These are phyloP conservation scores for Trichothecium roseum DNA, from an alignment of 2,329 filamentous ascomycete species.

Conservation along the genomic window DNA sequence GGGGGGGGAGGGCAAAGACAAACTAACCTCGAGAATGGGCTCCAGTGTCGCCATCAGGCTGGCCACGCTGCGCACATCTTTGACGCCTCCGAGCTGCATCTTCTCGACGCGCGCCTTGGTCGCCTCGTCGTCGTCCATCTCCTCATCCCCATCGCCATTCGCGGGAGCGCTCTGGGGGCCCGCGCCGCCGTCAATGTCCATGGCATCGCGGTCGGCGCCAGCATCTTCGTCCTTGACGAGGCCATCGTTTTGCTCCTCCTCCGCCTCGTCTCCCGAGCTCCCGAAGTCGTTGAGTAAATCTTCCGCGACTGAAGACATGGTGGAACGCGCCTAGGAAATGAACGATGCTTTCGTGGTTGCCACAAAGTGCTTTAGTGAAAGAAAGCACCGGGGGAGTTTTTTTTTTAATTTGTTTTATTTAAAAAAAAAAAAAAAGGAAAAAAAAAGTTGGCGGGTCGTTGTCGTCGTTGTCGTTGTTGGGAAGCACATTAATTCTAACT, in stretches of 20 bases:
- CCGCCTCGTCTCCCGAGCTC: constrained; percentile 62
- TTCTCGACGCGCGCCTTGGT: constrained; percentile 73
- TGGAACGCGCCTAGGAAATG: constrained; percentile 9
- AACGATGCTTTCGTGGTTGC: no score
- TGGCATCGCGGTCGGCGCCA: constrained; percentile 35
- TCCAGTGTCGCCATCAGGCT: constrained; percentile 72
- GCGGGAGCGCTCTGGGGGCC: constrained; percentile 50
- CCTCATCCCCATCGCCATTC: constrained; percentile 15
- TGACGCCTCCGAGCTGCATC: constrained; percentile 63
- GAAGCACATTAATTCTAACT: no score
- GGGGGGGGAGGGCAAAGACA: constrained; percentile 10
- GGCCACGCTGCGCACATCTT: constrained; percentile 71
- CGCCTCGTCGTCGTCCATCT: constrained; percentile 47
- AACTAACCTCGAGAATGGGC: constrained; percentile 71
- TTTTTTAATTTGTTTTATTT: constrained; percentile 2
- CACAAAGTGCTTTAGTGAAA: no score
- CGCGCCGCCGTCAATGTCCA: constrained; percentile 20
- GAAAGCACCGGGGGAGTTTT: neutral
- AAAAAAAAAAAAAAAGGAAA: no score
- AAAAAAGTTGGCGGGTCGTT: no score
- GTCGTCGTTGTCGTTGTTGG: no score
- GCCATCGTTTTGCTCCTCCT: constrained; percentile 46
- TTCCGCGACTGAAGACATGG: constrained; percentile 84
- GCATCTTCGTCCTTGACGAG: constrained; percentile 34
- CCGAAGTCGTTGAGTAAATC: constrained; percentile 72